Evolutionary conservation across 495 filamentous ascomycete genomes (phyloP).

Genomic region (Daldinia bambusicola): DNA sequence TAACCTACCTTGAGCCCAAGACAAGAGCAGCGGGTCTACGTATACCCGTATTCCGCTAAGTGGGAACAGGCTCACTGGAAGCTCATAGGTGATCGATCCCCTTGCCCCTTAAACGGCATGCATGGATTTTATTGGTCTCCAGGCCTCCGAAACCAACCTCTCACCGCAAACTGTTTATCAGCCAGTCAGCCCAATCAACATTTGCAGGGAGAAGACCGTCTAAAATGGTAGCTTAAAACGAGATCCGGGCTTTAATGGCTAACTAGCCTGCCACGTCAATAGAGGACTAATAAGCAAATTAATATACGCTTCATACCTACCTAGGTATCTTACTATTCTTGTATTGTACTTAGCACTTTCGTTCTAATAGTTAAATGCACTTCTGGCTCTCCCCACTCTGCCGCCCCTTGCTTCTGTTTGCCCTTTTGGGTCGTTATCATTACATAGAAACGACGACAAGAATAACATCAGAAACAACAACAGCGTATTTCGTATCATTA

Average conservation of each 20-base stretch:
- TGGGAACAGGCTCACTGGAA: background rate
- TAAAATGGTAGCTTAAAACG: conserved; percentile 4
- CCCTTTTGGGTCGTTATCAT: background rate
- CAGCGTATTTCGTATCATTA: background rate
- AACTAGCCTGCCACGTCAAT: conserved; percentile 3
- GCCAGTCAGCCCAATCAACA: conserved; percentile 3
- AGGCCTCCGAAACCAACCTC: conserved; percentile 5
- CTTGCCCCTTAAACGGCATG: background rate
- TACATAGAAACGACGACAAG: background rate
- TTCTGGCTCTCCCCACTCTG: background rate
- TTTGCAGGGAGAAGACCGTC: conserved; percentile 8
- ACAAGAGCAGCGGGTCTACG: background rate
- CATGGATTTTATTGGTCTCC: conserved; percentile 2
- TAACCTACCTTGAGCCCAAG: too few species aligned
- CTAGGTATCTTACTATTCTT: background rate
- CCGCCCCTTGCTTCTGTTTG: background rate
- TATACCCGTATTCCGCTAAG: background rate
- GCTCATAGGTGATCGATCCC: background rate
- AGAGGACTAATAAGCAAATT: conserved; percentile 2
- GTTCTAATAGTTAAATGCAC: conserved; percentile 1
- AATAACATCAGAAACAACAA: background rate
- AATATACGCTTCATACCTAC: background rate
- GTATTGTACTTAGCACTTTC: background rate
- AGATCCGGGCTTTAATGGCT: conserved; percentile 2
- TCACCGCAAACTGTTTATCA: conserved; percentile 9